These are phyloP conservation scores for Cercospora sesami DNA, from an alignment of 2,329 filamentous ascomycete genomes.

Conservation along the genomic window DNA sequence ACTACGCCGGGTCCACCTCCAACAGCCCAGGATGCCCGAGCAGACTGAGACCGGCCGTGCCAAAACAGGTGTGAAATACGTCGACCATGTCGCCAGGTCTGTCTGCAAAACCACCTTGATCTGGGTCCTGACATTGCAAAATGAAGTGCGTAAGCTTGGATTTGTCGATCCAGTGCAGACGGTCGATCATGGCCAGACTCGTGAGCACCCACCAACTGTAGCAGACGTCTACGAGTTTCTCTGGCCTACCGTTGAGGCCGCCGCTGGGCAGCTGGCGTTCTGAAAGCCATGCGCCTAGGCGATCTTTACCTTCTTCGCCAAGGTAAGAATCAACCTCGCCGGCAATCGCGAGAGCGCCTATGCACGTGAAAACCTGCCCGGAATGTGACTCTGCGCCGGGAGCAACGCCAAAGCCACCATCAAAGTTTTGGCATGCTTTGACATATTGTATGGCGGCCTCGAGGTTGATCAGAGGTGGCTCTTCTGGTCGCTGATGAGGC, in stretches of 20 bases:
- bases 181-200: conserved; percentile 83
- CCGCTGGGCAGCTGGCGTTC: conserved; percentile 86
- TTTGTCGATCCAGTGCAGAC: conserved; percentile 89
- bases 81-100: conserved; percentile 92
- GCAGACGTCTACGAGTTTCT: conserved; percentile 95
- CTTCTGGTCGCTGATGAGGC: conserved; percentile 40
- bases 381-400: conserved; percentile 93
- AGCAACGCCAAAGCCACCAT: conserved; percentile 86
- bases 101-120: conserved; percentile 83
- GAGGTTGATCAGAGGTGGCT: conserved; percentile 64
- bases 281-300: conserved; percentile 84
- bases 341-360: conserved; percentile 82
- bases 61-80: conserved; percentile 93
- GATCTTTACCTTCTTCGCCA: conserved; percentile 68
- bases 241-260: conserved; percentile 88
- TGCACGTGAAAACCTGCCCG: conserved; percentile 92
- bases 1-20: conserved; percentile 86
- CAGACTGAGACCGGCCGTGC: conserved; percentile 82
- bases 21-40: conserved; percentile 73
- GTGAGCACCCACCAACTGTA: conserved; percentile 99
- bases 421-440: conserved; percentile 82
- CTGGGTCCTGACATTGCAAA: conserved; percentile 79
- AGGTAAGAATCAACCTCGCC: conserved; percentile 68
- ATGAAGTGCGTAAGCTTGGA: conserved; percentile 79
- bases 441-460: conserved; percentile 78